Conservation (phyloP, 2,329 filamentous ascomycete species). For the Paecilomyces formosus region DNA sequence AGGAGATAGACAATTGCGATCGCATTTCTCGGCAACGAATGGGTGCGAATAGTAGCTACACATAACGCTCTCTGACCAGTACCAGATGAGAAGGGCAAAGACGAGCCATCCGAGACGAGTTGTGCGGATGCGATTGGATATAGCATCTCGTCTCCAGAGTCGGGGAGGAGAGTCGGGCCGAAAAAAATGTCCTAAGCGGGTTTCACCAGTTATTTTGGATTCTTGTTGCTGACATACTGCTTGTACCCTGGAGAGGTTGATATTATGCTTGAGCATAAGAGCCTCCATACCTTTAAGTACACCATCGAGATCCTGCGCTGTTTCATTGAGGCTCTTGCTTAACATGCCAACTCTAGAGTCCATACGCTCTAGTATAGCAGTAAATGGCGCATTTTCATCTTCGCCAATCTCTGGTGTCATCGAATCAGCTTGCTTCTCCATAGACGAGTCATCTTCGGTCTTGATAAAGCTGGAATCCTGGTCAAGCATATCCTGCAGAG, state of each 20-base stretch:
- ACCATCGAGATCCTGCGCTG: constrained; percentile 31
- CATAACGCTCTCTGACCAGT: constrained; percentile 40
- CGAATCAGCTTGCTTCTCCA: constrained; percentile 19
- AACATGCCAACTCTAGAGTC: constrained; percentile 33
- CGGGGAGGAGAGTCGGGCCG: constrained; percentile 27
- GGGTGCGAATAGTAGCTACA: constrained; percentile 48
- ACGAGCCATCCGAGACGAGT: constrained; percentile 34
- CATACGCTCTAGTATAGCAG: constrained; percentile 28
- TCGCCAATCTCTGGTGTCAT: constrained; percentile 1
- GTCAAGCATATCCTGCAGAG: constrained; percentile 34
- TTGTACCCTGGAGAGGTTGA: constrained; percentile 4
- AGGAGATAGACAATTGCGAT: constrained; percentile 43
- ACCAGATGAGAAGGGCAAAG: constrained; percentile 40
- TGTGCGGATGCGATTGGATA: constrained; percentile 20
- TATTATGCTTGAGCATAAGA: constrained; percentile 9
- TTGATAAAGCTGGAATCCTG: constrained; percentile 19
- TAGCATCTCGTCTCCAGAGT: constrained; percentile 24
- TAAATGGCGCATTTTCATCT: not conserved
- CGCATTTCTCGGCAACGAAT: constrained; percentile 39
- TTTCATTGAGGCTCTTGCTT: constrained; percentile 32
- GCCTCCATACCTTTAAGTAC: constrained; percentile 12
- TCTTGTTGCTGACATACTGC: constrained; percentile 4
- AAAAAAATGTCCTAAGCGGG: constrained; percentile 20
- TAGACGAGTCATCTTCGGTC: constrained; percentile 13
- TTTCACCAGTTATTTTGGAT: constrained; percentile 16